phyloP scores from a whole-genome alignment of 1,139 yeast genomes.

The Saccharomyces hybrid region DNA sequence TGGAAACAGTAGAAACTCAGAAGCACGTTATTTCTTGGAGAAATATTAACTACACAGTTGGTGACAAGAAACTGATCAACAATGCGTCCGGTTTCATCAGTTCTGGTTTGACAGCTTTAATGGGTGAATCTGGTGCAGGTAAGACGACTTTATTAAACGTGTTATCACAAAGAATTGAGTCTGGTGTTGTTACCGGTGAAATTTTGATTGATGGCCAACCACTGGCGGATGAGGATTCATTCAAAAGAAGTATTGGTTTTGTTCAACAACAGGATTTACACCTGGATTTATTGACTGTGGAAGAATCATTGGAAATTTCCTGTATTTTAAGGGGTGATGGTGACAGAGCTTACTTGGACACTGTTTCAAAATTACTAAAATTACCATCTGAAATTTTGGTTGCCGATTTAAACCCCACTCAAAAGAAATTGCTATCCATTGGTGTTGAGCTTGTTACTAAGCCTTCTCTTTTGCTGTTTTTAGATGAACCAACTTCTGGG shows the following conservation, averaged over 20 bases:
- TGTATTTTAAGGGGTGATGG: constrained; percentile 44
- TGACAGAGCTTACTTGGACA: constrained; percentile 42
- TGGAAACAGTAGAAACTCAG: constrained; percentile 36
- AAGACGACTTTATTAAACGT: constrained; percentile 50
- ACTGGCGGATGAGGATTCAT: constrained; percentile 36
- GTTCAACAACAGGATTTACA: constrained; percentile 56
- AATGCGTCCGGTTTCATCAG: constrained; percentile 45
- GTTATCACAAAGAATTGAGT: constrained; percentile 42
- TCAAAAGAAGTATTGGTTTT: constrained; percentile 49
- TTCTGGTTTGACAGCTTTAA: constrained; percentile 47
- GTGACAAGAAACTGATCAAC: constrained; percentile 37
- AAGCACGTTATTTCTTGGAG: constrained; percentile 41
- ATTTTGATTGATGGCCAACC: constrained; percentile 47
- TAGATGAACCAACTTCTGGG: constrained; percentile 46
- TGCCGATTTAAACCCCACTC: constrained; percentile 40
- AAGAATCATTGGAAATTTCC: constrained; percentile 46
- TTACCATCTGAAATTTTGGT: constrained; percentile 33
- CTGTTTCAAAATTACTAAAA: constrained; percentile 40
- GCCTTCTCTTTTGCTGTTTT: constrained; percentile 39
- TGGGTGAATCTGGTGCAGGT: constrained; percentile 62
- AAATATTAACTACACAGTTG: constrained; percentile 38
- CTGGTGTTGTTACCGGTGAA: constrained; percentile 49
- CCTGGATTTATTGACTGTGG: constrained; percentile 42
- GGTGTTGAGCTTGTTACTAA: constrained; percentile 45
- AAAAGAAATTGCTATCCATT: constrained; percentile 42